Percentiles rank a stretch among this genome's conserved stretches.
Conservation (phyloP, 768 basidiomycete genomes). For the Hirschioporus abietinus region DNA sequence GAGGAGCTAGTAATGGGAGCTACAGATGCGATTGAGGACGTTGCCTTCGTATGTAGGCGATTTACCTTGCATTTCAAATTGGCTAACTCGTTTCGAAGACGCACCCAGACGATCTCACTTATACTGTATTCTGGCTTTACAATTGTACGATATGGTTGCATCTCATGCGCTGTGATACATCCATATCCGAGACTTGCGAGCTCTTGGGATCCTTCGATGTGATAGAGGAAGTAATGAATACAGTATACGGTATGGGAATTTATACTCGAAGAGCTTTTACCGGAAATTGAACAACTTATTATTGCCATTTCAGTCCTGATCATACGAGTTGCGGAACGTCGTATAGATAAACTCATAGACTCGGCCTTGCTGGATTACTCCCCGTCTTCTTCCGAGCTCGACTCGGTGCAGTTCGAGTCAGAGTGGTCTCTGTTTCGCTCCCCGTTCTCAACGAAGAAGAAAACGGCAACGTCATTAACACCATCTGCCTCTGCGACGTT, state of each 20-base stretch:
- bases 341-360: constrained; percentile 85
- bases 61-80: constrained; percentile 9
- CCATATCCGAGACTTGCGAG: constrained; percentile 75
- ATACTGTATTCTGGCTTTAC: constrained; percentile 91
- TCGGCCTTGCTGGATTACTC: constrained; percentile 77
- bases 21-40: constrained; percentile 87
- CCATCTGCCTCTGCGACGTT: constrained; percentile 16
- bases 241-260: constrained; percentile 72
- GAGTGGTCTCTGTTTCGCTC: constrained; percentile 92
- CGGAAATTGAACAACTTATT: constrained; percentile 10
- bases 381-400: constrained; percentile 71
- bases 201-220: constrained; percentile 79
- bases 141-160: constrained; percentile 90
- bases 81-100: constrained; percentile 38
- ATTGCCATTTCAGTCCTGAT: constrained; percentile 66
- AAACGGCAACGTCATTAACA: constrained; percentile 27
- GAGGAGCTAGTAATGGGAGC: constrained; percentile 90
- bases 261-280: neutral
- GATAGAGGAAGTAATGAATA: constrained; percentile 89
- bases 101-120: constrained; percentile 78
- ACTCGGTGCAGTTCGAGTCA: constrained; percentile 86
- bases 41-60: constrained; percentile 71
- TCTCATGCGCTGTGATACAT: constrained; percentile 80
- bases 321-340: constrained; percentile 85
- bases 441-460: constrained; percentile 56